Evolutionary conservation across 768 basidiomycete species (phyloP).

Genomic region (Pleurotus tuoliensis): DNA sequence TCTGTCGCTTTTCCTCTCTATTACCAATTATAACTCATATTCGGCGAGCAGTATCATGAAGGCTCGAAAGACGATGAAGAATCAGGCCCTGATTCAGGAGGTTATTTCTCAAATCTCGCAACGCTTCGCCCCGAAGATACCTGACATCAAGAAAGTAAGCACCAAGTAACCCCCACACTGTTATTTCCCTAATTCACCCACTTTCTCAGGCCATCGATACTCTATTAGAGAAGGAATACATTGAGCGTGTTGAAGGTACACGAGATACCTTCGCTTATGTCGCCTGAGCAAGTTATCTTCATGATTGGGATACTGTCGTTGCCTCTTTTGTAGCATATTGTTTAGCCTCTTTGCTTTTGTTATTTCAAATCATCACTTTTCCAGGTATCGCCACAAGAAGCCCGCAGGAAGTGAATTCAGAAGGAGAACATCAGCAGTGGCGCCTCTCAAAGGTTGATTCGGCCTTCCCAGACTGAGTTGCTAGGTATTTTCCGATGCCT

Average conservation of each 20-base stretch:
- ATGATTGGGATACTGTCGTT: background rate
- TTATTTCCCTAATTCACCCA: slow-evolving; percentile 11
- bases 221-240: slow-evolving; percentile 94
- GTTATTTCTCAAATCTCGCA: slow-evolving; percentile 86
- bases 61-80: slow-evolving; percentile 93
- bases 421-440: too few relatives aligned
- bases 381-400: background rate
- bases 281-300: slow-evolving; percentile 35
- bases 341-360: background rate
- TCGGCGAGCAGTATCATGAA: slow-evolving; percentile 75
- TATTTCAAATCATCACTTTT: background rate
- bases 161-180: background rate
- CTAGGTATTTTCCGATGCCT: too few relatives aligned
- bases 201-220: slow-evolving; percentile 77
- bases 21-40: background rate
- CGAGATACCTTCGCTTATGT: slow-evolving; percentile 85
- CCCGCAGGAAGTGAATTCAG: too few relatives aligned
- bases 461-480: too few relatives aligned
- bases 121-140: slow-evolving; percentile 88
- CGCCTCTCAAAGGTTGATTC: too few relatives aligned
- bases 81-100: slow-evolving; percentile 85
- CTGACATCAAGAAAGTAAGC: slow-evolving; percentile 91
- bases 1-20: slow-evolving; percentile 20
- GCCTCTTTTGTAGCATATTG: slow-evolving; percentile 1
- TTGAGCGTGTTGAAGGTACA: slow-evolving; percentile 90